Conservation (phyloP, 78 protist genomes). For the Pelomyxa schiedti region DNA sequence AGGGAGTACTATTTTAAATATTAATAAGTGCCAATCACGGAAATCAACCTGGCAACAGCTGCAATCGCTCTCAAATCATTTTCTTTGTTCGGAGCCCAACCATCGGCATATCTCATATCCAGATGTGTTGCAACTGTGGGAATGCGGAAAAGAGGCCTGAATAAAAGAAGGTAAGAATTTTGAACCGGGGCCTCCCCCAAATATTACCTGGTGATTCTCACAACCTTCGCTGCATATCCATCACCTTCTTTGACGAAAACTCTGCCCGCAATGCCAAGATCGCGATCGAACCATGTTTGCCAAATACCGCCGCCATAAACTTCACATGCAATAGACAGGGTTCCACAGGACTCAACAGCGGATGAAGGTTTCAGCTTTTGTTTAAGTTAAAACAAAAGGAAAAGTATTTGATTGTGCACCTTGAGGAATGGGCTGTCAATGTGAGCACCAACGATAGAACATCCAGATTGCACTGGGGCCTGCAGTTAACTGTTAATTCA, state of each 20-base stretch:
- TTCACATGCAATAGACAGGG: constrained; percentile 21
- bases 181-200: too few relatives aligned
- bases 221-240: too few relatives aligned
- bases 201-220: too few relatives aligned
- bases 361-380: constrained; percentile 27
- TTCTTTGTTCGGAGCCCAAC: constrained; percentile 77
- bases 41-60: too few relatives aligned
- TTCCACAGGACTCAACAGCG: constrained; percentile 2
- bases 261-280: constrained; percentile 80
- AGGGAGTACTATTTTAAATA: not conserved
- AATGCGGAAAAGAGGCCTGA: constrained; percentile 41
- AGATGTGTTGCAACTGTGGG: constrained; percentile 90
- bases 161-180: not conserved
- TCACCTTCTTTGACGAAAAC: constrained; percentile 54
- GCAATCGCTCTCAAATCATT: constrained; percentile 64
- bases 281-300: constrained; percentile 93
- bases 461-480: constrained; percentile 30
- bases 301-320: constrained; percentile 92
- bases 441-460: constrained; percentile 72
- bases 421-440: constrained; percentile 72
- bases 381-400: not conserved
- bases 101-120: constrained; percentile 45
- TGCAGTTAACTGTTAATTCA: not conserved
- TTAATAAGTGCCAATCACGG: too few relatives aligned
- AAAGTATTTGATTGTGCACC: too few relatives aligned